Evolutionary conservation across 768 basidiomycete species (phyloP).

Genomic region (Boletus tomentosulus): DNA sequence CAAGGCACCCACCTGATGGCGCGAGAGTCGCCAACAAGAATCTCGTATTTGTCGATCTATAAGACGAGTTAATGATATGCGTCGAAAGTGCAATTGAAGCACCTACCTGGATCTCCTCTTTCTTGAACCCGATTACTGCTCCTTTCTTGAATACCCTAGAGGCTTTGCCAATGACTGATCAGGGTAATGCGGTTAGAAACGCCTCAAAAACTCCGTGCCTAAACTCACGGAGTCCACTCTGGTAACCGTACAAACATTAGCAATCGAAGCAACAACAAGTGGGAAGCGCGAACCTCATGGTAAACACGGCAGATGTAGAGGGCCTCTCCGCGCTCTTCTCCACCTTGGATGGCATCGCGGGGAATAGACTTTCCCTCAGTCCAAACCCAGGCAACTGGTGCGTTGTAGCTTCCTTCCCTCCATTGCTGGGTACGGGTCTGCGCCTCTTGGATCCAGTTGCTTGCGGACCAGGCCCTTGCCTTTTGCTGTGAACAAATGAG

Average conservation of each 20-base stretch:
- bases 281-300: slow-evolving; percentile 42
- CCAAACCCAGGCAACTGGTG: slow-evolving; percentile 60
- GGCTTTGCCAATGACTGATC: slow-evolving; percentile 64
- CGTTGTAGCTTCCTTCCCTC: slow-evolving; percentile 38
- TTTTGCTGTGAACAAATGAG: slow-evolving; percentile 38
- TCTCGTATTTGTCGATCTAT: slow-evolving; percentile 62
- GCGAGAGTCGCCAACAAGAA: slow-evolving; percentile 60
- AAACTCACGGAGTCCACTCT: slow-evolving; percentile 53
- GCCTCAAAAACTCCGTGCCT: neutral
- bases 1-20: slow-evolving; percentile 56
- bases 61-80: neutral
- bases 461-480: slow-evolving; percentile 45
- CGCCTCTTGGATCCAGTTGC: slow-evolving; percentile 57
- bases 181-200: neutral
- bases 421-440: slow-evolving; percentile 49
- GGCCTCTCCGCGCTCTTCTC: slow-evolving; percentile 46
- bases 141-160: slow-evolving; percentile 55
- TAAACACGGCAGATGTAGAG: slow-evolving; percentile 61
- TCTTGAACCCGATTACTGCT: slow-evolving; percentile 56
- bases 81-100: neutral
- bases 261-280: neutral
- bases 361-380: slow-evolving; percentile 59
- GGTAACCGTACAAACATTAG: slow-evolving; percentile 9
- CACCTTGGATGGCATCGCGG: slow-evolving; percentile 50
- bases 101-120: slow-evolving; percentile 56